Base-by-base conservation (phyloP, 306 rosid genomes). In the Castanea crenata region DNA sequence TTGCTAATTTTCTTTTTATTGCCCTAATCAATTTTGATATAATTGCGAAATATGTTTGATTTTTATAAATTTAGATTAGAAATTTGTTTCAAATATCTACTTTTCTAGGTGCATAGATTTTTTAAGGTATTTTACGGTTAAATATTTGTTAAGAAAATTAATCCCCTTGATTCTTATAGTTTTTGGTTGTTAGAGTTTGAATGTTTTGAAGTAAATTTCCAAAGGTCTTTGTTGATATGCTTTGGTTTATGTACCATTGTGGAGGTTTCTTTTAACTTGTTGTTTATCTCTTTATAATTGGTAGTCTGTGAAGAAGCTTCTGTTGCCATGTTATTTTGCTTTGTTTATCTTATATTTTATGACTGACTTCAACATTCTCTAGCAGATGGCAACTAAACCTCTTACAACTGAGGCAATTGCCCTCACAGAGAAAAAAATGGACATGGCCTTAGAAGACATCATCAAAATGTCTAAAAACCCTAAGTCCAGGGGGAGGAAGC, bases 401-500 rank as follows among this genome's bases (percentile, higher is more conserved):
- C 91, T 89, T 73, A 85, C 92, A 27, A 87, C 89, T 0, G 87
- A 90, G 80, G 86, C 95, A 1, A 88, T 96, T 82, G 99, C 98
- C 11, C 88, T 93, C 32, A 93, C 99, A 5, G 99, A 93, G 90
- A 93, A 96, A 94, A 96, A 96, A 88, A 90, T 96, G 98, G 96
- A 91, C 85, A 96, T 96, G 99, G 78, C 96, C 9, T 68, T 96
- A 80, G 99, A 96, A 63, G 98, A 90, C 54, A 96, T 96, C 18
- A 96, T 96, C 79, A 90, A 92, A 75, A 87, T 96, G 96, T 77
- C 96, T 5, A 96, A 93, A 73, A 89, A 38, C 71, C 55, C 82
- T 29, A 69, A 70, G 38, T 71, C 78, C 3, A 88, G 82, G 74
- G 15, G 76, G 31, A 79, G 56, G 78, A 91, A 83, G 84, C 91